phyloP scores from a whole-genome alignment of 2,329 filamentous ascomycete species.

The Neofusicoccum sp. region DNA sequence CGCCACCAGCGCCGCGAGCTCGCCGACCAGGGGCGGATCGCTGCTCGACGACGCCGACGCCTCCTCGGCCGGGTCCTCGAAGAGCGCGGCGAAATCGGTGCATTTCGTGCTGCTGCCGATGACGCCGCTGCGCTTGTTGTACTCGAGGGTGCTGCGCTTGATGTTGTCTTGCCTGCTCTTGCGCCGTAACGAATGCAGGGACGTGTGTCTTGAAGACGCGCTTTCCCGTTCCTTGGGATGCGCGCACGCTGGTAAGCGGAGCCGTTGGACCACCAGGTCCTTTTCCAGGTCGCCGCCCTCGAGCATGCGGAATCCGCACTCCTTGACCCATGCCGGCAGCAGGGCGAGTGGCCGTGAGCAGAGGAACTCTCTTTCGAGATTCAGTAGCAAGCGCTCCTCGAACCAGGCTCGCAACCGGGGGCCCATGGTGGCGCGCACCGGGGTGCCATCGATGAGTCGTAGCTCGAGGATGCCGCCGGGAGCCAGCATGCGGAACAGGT shows the following conservation, averaged over 20 bases:
- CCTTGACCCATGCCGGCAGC: slow-evolving; percentile 59
- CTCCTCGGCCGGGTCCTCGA: not conserved
- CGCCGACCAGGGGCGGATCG: slow-evolving; percentile 26
- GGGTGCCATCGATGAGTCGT: slow-evolving; percentile 62
- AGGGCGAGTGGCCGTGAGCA: slow-evolving; percentile 59
- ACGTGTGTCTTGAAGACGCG: not conserved
- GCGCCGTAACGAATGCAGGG: not conserved
- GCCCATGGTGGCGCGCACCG: slow-evolving; percentile 56
- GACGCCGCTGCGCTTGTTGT: not conserved
- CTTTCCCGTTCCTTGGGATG: slow-evolving; percentile 12
- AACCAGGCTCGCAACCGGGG: slow-evolving; percentile 61
- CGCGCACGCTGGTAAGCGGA: slow-evolving; percentile 31
- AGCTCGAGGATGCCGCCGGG: slow-evolving; percentile 58
- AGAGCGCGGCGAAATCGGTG: not conserved
- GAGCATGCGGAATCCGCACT: slow-evolving; percentile 48
- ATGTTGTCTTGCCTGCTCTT: not conserved
- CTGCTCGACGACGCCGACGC: not conserved
- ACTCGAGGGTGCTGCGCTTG: not conserved
- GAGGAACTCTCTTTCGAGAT: slow-evolving; percentile 58
- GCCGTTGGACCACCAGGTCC: slow-evolving; percentile 24
- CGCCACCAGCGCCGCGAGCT: slow-evolving; percentile 36
- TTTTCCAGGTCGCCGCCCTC: slow-evolving; percentile 2
- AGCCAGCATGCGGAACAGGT: slow-evolving; percentile 56
- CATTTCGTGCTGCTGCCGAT: not conserved
- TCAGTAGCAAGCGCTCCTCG: slow-evolving; percentile 58